Evolutionary conservation across 352 stramenopile genomes (phyloP).

Genomic region (Phytophthora vignae): DNA sequence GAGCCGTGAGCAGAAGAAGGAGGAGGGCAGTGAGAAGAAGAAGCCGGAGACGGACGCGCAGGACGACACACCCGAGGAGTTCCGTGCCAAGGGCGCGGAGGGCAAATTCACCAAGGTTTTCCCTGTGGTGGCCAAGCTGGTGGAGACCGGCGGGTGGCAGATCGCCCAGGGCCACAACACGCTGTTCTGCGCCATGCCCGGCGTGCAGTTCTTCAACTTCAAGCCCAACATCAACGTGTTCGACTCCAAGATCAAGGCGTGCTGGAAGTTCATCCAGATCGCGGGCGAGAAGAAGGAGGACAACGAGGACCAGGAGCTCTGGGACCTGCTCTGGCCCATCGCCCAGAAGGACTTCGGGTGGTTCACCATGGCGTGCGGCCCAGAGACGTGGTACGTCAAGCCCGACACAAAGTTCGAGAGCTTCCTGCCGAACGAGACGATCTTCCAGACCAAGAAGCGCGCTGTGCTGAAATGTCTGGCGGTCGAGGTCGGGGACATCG

Average conservation of each 20-base stretch:
- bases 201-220: slow-evolving; percentile 85
- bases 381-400: slow-evolving; percentile 82
- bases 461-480: slow-evolving; percentile 74
- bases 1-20: slow-evolving; percentile 10
- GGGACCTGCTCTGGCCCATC: slow-evolving; percentile 74
- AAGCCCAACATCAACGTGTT: slow-evolving; percentile 87
- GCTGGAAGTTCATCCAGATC: slow-evolving; percentile 78
- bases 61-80: slow-evolving; percentile 34
- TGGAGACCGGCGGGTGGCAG: slow-evolving; percentile 68
- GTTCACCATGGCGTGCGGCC: slow-evolving; percentile 77
- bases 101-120: slow-evolving; percentile 62
- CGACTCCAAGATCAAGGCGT: slow-evolving; percentile 78
- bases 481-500: slow-evolving; percentile 55
- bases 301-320: slow-evolving; percentile 48
- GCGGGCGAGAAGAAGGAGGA: slow-evolving; percentile 40
- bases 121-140: slow-evolving; percentile 48
- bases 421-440: slow-evolving; percentile 80
- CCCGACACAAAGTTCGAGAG: slow-evolving; percentile 73
- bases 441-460: slow-evolving; percentile 83
- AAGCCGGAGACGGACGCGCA: slow-evolving; percentile 11
- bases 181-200: slow-evolving; percentile 79
- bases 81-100: slow-evolving; percentile 35
- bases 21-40: slow-evolving; percentile 11
- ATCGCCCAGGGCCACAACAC: slow-evolving; percentile 65
- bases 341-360: slow-evolving; percentile 67